These are phyloP conservation scores for Candida maesae DNA, from an alignment of 805 yeast genomes.

Conservation along the genomic window DNA sequence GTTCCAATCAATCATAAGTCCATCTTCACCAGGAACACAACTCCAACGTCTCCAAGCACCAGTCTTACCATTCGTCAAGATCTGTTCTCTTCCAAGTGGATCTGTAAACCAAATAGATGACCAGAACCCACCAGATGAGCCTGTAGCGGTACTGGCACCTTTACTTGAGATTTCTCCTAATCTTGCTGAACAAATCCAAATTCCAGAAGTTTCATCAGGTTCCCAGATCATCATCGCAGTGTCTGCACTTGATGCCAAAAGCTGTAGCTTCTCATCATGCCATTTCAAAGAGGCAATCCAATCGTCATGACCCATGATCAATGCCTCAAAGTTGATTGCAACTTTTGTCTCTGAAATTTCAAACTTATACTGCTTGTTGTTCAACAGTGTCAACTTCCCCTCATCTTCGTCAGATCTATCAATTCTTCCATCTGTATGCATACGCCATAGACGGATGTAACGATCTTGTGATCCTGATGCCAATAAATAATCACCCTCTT, in stretches of 20 bases:
- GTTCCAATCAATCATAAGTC: constrained; percentile 32
- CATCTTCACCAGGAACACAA: constrained; percentile 25
- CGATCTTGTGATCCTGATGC: constrained; percentile 94
- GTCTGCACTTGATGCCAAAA: constrained; percentile 88
- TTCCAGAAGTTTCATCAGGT: constrained; percentile 79
- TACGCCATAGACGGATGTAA: constrained; percentile 86
- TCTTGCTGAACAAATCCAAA: constrained; percentile 80
- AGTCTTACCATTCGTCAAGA: constrained; percentile 83
- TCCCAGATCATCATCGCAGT: constrained; percentile 93
- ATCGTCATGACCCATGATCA: constrained; percentile 97
- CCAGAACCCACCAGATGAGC: constrained; percentile 80
- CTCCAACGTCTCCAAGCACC: constrained; percentile 88
- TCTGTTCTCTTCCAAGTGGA: constrained; percentile 37
- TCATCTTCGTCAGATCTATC: constrained; percentile 56
- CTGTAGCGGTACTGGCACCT: constrained; percentile 98
- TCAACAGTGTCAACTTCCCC: constrained; percentile 48
- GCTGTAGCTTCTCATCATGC: constrained; percentile 54
- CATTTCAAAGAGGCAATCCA: constrained; percentile 88
- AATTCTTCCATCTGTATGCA: constrained; percentile 51
- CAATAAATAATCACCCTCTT: constrained; percentile 52
- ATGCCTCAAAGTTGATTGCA: constrained; percentile 81
- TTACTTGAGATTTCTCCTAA: constrained; percentile 91
- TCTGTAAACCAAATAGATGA: constrained; percentile 63
- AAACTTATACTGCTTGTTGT: constrained; percentile 72
- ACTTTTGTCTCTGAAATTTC: constrained; percentile 36